These are phyloP conservation scores for Raphanus sativus DNA, from an alignment of 345 rosid genomes.

Conservation along the genomic window DNA sequence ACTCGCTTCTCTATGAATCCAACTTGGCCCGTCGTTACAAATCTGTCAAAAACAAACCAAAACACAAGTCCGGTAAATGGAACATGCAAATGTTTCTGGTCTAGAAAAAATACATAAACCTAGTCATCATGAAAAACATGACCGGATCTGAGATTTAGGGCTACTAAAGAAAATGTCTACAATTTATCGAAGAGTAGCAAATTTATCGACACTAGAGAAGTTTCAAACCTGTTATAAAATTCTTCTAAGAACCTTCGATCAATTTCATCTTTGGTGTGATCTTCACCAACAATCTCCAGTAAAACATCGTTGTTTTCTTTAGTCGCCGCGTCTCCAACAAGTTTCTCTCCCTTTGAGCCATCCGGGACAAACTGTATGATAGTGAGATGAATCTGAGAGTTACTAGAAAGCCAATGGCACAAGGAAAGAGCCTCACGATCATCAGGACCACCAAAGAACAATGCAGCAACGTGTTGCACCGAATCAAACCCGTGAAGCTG, in stretches of 20 bases:
- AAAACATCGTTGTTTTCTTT: slow-evolving; percentile 40
- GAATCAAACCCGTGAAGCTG: slow-evolving; percentile 49
- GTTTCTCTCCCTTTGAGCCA: neutral
- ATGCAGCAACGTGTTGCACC: slow-evolving; percentile 58
- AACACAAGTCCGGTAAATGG: neutral
- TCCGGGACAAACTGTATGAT: slow-evolving; percentile 52
- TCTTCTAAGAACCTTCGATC: slow-evolving; percentile 58
- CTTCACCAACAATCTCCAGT: slow-evolving; percentile 43
- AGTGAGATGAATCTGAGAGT: slow-evolving; percentile 52
- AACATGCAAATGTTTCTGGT: neutral
- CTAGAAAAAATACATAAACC: slow-evolving; percentile 4
- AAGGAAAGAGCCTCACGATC: slow-evolving; percentile 88
- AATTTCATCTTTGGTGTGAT: slow-evolving; percentile 41
- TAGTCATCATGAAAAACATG: neutral
- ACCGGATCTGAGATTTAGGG: neutral
- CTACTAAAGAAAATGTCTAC: neutral
- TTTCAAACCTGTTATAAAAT: slow-evolving; percentile 54
- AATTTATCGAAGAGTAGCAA: too few species aligned
- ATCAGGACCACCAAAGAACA: slow-evolving; percentile 90
- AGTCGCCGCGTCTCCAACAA: slow-evolving; percentile 24
- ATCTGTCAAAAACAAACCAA: slow-evolving; percentile 36
- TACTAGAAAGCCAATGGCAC: slow-evolving; percentile 52
- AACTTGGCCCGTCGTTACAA: slow-evolving; percentile 57
- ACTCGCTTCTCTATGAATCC: slow-evolving; percentile 58
- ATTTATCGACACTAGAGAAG: neutral